A percentile compares a stretch with the other conserved stretches of the same genome.
Evolutionary conservation across 345 rosid species (phyloP).

Genomic region (Carallia brachiata): DNA sequence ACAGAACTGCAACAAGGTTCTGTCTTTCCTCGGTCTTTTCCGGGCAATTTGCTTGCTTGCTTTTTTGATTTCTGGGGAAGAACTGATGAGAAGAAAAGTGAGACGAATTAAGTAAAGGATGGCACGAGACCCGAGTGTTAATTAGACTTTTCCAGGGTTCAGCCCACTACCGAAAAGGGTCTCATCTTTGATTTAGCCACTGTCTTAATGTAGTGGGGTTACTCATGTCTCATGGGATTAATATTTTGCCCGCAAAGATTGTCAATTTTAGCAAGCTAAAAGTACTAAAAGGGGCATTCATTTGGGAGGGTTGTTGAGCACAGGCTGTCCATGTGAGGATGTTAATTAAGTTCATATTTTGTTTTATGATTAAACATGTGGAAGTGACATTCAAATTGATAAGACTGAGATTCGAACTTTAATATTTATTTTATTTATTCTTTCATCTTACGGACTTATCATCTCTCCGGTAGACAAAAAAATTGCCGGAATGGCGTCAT

Average conservation of each 20-base stretch:
- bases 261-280: slow-evolving; percentile 12
- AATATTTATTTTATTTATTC: too few relatives aligned
- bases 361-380: too few relatives aligned
- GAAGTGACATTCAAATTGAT: too few relatives aligned
- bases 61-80: slow-evolving; percentile 4
- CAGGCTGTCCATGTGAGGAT: slow-evolving; percentile 48
- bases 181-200: slow-evolving; percentile 30
- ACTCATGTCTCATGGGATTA: slow-evolving; percentile 12
- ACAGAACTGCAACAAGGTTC: not conserved
- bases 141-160: slow-evolving; percentile 19
- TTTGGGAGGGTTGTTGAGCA: slow-evolving; percentile 19
- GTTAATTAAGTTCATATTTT: not conserved
- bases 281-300: slow-evolving; percentile 14
- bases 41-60: not conserved
- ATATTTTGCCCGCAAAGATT: slow-evolving; percentile 13
- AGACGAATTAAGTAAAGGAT: slow-evolving; percentile 15
- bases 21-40: not conserved
- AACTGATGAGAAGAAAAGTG: slow-evolving; percentile 15
- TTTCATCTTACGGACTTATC: too few relatives aligned
- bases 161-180: slow-evolving; percentile 35
- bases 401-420: too few relatives aligned
- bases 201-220: slow-evolving; percentile 24
- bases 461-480: too few relatives aligned
- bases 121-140: slow-evolving; percentile 24
- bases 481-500: too few relatives aligned